A percentile compares a stretch with the other conserved stretches of the same genome.
phyloP scores from a whole-genome alignment of 352 stramenopile species.

The Phytophthora idaei region DNA sequence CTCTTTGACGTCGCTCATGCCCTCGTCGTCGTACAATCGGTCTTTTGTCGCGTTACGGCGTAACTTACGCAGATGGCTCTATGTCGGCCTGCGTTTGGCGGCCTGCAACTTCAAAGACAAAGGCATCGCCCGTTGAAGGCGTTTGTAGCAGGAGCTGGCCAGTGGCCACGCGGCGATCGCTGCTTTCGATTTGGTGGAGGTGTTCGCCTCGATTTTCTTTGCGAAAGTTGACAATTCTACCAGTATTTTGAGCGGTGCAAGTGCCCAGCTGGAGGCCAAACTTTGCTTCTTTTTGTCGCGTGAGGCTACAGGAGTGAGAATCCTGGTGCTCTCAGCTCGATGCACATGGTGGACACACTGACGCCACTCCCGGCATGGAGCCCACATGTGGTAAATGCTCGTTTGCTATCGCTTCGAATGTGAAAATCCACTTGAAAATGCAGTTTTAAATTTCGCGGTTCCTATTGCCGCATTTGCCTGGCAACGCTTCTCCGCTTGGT shows the following conservation, averaged over 20 bases:
- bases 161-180: slow-evolving; percentile 7
- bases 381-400: slow-evolving; percentile 14
- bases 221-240: slow-evolving; percentile 7
- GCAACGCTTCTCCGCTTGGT: neutral
- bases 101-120: slow-evolving; percentile 22
- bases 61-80: slow-evolving; percentile 5
- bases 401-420: neutral
- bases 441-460: slow-evolving; percentile 9
- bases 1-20: slow-evolving; percentile 22
- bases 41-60: neutral
- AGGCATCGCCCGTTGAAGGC: neutral
- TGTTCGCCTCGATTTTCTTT: slow-evolving; percentile 4
- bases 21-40: slow-evolving; percentile 19
- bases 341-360: slow-evolving; percentile 29
- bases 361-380: slow-evolving; percentile 18
- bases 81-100: slow-evolving; percentile 7
- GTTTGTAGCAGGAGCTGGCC: slow-evolving; percentile 1
- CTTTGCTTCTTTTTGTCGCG: slow-evolving; percentile 16
- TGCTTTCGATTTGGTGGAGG: neutral
- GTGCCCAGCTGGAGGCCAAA: slow-evolving; percentile 7
- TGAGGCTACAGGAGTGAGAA: neutral
- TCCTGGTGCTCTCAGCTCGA: slow-evolving; percentile 12
- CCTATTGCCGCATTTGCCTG: slow-evolving; percentile 12
- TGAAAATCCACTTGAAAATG: slow-evolving; percentile 24
- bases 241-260: slow-evolving; percentile 13